Conservation (phyloP, 2,329 filamentous ascomycete species). For the Bipolaris oryzae region DNA sequence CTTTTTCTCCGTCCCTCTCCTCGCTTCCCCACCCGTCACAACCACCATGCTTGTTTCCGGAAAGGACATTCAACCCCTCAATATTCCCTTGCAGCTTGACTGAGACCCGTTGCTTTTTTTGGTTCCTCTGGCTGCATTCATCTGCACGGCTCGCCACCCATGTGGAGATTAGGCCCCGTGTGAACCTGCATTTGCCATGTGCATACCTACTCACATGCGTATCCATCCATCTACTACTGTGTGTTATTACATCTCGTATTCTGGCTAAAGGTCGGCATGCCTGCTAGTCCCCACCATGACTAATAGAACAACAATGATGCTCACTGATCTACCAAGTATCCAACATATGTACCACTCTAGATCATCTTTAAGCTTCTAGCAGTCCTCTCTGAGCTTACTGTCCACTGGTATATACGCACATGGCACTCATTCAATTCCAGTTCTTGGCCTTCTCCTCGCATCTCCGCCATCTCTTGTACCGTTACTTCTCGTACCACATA, state of each 20-base stretch:
- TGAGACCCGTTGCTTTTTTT: not conserved
- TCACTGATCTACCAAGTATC: too few relatives aligned
- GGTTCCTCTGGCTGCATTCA: too few relatives aligned
- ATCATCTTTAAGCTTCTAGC: not conserved
- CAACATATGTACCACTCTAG: not conserved
- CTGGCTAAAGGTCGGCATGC: not conserved
- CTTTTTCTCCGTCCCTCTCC: slow-evolving; percentile 8
- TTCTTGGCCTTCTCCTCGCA: not conserved
- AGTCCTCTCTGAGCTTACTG: not conserved
- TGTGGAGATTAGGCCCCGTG: not conserved
- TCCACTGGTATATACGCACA: not conserved
- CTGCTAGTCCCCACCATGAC: not conserved
- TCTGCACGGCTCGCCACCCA: too few relatives aligned
- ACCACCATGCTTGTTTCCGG: slow-evolving; percentile 1
- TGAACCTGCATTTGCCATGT: not conserved
- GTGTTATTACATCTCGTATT: not conserved
- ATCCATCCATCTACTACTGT: too few relatives aligned
- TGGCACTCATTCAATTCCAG: not conserved
- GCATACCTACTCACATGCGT: too few relatives aligned
- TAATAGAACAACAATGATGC: too few relatives aligned
- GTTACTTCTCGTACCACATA: not conserved
- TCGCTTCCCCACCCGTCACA: slow-evolving; percentile 6
- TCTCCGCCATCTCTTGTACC: not conserved
- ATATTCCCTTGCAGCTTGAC: not conserved
- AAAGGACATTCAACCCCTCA: not conserved